Base-by-base conservation (phyloP, 202 grass and related monocot species). In the Setaria viridis region DNA sequence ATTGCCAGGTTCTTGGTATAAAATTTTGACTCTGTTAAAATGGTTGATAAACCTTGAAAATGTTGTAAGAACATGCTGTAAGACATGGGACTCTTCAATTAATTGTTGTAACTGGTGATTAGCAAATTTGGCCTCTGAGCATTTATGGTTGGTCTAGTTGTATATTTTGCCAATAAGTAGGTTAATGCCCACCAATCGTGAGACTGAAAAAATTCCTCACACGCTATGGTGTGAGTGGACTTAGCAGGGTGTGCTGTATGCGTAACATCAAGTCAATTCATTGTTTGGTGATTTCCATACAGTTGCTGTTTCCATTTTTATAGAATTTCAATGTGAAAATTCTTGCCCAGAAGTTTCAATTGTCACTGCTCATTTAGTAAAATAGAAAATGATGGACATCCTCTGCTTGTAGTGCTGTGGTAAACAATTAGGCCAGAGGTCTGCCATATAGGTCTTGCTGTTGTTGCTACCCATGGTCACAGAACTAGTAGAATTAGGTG, bases 31-130 rank as follows among this genome's bases (percentile, higher is more conserved):
- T 62, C 6, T 51, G 29, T 34, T 76, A 5, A 67, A 20, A 58
- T 55, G n/a, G 6, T 67, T 85, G 6, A 11, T 62, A 33, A 54
- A 6, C n/a, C 9, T 54, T 70, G 8, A 63, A 85, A 89, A 25
- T 46, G 60, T 35, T 58, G 21, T 43, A 21, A 11, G 7, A 20
- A 62, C 34, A 45, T 78, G 67, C n/a, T 45, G n/a, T 30, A 84
- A 62, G 56, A 33, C 14, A 4, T 4, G 0, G 7, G 2, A 35
- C 11, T 69, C 13, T 51, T 64, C 74, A 60, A 45, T 39, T 43
- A 9, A 11, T 15, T 62, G 35, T 6, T 54, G 37, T 72, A 59
- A 82, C 16, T 6, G 29, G 71, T 77, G 15, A 21, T 30, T 53
- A 62, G 37, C 0, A 72, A 89, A 8, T 77, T 63, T 42, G 10